Conservation (phyloP, 2,329 filamentous ascomycete genomes). For the Verticillium nubilum region DNA sequence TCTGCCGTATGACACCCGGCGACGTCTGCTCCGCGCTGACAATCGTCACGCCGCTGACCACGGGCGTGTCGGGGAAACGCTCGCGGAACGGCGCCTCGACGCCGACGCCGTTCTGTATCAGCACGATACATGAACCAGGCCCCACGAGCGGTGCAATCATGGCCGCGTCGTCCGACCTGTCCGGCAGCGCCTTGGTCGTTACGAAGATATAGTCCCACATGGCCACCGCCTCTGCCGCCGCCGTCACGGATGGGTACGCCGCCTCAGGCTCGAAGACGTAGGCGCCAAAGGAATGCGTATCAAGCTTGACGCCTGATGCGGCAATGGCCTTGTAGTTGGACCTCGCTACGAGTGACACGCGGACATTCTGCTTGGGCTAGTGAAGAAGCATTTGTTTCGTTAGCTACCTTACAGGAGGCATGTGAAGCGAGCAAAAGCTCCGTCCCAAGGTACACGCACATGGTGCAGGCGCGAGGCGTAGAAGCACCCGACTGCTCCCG, state of each 20-base stretch:
- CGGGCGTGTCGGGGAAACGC: conserved; percentile 54
- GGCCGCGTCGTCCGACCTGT: conserved; percentile 54
- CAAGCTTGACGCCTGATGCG: conserved; percentile 55
- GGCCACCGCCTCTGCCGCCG: conserved; percentile 34
- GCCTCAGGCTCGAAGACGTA: conserved; percentile 58
- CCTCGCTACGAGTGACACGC: conserved; percentile 65
- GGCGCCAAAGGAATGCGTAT: conserved; percentile 61
- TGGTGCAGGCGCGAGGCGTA: conserved; percentile 64
- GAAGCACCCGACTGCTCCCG: conserved; percentile 67
- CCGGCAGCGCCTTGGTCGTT: conserved; percentile 65
- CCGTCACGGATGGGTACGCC: conserved; percentile 56
- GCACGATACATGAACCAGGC: conserved; percentile 50
- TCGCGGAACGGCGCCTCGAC: conserved; percentile 60
- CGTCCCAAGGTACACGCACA: conserved; percentile 33
- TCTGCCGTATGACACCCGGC: conserved; percentile 61
- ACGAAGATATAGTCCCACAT: conserved; percentile 59
- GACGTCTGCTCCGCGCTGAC: conserved; percentile 61
- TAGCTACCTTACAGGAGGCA: background rate
- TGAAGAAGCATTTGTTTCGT: conserved; percentile 1
- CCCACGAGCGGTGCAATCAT: conserved; percentile 57
- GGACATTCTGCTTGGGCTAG: conserved; percentile 43
- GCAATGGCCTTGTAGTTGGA: conserved; percentile 66
- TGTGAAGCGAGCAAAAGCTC: too few species aligned
- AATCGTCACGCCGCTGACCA: conserved; percentile 65
- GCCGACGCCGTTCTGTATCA: conserved; percentile 68